Percentiles rank a stretch among this genome's conserved stretches.
These are phyloP conservation scores for Oryza rufipogon DNA, from an alignment of 176 grass and related monocot species.

Conservation along the genomic window DNA sequence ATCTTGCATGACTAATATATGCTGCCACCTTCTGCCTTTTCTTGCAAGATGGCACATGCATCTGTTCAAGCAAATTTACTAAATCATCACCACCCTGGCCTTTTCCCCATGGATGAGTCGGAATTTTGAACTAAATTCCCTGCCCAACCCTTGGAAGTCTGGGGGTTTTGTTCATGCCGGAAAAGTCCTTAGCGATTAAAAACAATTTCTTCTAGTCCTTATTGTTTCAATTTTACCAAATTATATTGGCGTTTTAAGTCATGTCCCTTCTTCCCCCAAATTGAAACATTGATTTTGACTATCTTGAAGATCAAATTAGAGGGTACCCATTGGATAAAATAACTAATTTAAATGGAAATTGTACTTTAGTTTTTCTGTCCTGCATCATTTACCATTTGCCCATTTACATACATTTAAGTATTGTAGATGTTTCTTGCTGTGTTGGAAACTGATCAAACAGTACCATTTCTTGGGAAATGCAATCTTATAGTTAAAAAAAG, in stretches of 20 bases:
- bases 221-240: slow-evolving; percentile 22
- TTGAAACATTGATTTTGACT: not conserved
- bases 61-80: slow-evolving; percentile 15
- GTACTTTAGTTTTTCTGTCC: not conserved
- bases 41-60: not conserved
- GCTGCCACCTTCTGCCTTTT: not conserved
- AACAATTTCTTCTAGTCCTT: not conserved
- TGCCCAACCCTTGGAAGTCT: not conserved
- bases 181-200: not conserved
- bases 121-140: too few species aligned
- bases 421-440: not conserved
- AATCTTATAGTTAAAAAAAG: not conserved
- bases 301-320: not conserved
- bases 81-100: not conserved
- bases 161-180: not conserved
- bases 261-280: not conserved
- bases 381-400: not conserved
- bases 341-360: not conserved
- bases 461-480: not conserved
- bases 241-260: not conserved
- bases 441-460: slow-evolving; percentile 8
- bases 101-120: too few species aligned
- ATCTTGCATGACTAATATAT: not conserved
- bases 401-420: not conserved
- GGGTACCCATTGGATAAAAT: not conserved